These are phyloP conservation scores for Diaporthe longicolla DNA, from an alignment of 2,329 filamentous ascomycete species.

Conservation along the genomic window DNA sequence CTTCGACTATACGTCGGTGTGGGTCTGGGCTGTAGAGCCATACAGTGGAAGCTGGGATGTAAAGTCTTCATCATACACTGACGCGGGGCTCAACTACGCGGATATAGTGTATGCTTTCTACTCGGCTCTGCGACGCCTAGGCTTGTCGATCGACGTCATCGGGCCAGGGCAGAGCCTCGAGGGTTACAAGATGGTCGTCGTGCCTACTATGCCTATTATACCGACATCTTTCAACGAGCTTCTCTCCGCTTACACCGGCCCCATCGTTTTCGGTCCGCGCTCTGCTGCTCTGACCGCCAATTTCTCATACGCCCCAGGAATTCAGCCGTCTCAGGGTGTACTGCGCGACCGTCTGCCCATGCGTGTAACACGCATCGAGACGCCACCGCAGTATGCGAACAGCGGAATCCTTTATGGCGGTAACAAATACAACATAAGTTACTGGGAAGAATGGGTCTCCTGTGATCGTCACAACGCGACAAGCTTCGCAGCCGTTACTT, in stretches of 20 bases:
- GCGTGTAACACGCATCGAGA: slow-evolving; percentile 47
- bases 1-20: slow-evolving; percentile 45
- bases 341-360: slow-evolving; percentile 44
- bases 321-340: slow-evolving; percentile 44
- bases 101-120: slow-evolving; percentile 46
- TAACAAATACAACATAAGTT: slow-evolving; percentile 43
- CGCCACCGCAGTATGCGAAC: slow-evolving; percentile 44
- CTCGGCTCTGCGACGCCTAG: slow-evolving; percentile 45
- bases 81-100: slow-evolving; percentile 41
- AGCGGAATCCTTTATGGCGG: slow-evolving; percentile 44
- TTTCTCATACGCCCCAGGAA: slow-evolving; percentile 43
- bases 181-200: slow-evolving; percentile 46
- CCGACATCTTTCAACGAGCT: slow-evolving; percentile 42
- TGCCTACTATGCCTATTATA: slow-evolving; percentile 46
- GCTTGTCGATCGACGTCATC: slow-evolving; percentile 46
- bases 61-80: slow-evolving; percentile 41
- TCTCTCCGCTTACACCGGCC: slow-evolving; percentile 40
- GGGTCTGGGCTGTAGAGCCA: slow-evolving; percentile 46
- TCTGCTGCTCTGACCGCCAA: slow-evolving; percentile 44
- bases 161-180: slow-evolving; percentile 43
- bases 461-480: slow-evolving; percentile 42
- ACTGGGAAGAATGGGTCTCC: slow-evolving; percentile 45
- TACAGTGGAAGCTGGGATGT: slow-evolving; percentile 46
- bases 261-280: slow-evolving; percentile 45
- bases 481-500: slow-evolving; percentile 43